Base-by-base conservation (phyloP, 228 moss, liverwort and hornwort genomes). In the Sphagnum magellanicum region DNA sequence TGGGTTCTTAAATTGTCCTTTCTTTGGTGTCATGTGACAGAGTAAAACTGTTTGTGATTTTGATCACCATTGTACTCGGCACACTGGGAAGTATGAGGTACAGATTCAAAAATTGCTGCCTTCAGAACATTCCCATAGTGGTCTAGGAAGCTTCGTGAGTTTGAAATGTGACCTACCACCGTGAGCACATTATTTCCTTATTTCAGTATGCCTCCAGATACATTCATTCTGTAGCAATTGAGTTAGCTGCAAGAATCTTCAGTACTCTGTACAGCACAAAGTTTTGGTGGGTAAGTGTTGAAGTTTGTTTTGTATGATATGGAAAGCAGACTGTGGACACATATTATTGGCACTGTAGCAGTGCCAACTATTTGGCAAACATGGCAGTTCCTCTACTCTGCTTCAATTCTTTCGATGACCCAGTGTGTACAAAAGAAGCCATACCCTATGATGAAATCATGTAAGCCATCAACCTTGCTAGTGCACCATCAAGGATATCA, bases 361-460 rank as follows among this genome's bases (percentile, higher is more conserved):
- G 94, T 72, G 78, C 88, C 73, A 83, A 87, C 70, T 94, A 85
- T 72, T 51, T 94, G 74, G 83, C 75, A 72, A 76, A 72, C 52
- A 84, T 94, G 51, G 67, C 90, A 16, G 83, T 94, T 61, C 94
- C 94, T 65, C 81, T 94, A 70, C 80, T 91, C 70, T 94, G 94
- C 78, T 74, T 94, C 61, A 87, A 69, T 76, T 81, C 87, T 47
- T 52, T 75, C 72, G 94, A 94, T 76, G 94, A 94, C 71, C 94
- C 94, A 63, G 80, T 94, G 68, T 94, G 94, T 71, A 87, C 90
- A 10, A 83, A 72, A 61, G 94, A 94, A 73, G 91, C 90, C 53
- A 76, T 94, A 69, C 94, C 94, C 50, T 91, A 88, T 80, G 91
- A 94, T 80, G 94, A 94, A 73, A 87, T 84, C 86, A 77, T 86